Percentiles rank a stretch among this genome's conserved stretches.
phyloP scores from a whole-genome alignment of 306 rosid species.

The Gillenia trifoliata region DNA sequence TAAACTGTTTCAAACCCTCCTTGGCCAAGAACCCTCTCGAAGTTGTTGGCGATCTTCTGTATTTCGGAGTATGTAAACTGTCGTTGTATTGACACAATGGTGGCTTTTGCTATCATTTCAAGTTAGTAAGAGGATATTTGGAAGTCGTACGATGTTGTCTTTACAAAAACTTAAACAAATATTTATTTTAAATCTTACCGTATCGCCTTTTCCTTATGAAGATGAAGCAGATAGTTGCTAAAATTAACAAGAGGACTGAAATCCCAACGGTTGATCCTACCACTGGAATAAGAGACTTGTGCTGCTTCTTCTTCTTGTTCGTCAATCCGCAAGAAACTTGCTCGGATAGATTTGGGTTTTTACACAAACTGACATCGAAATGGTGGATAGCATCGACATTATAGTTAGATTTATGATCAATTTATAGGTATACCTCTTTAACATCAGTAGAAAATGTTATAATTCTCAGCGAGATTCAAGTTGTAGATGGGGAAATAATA shows the following conservation, averaged over 20 bases:
- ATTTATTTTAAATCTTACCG: neutral
- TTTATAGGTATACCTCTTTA: neutral
- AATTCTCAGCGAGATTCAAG: neutral
- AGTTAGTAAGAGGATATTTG: neutral
- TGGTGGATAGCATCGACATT: neutral
- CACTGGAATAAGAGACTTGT: constrained; percentile 26
- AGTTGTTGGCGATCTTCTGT: constrained; percentile 35
- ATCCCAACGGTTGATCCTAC: constrained; percentile 37
- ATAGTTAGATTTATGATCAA: neutral
- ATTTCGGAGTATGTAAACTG: constrained; percentile 40
- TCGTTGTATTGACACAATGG: constrained; percentile 24
- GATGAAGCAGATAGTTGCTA: constrained; percentile 6
- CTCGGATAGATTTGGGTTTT: constrained; percentile 28
- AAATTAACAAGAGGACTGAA: constrained; percentile 10
- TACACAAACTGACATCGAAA: constrained; percentile 21
- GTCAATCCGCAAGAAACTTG: constrained; percentile 29
- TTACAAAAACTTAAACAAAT: neutral
- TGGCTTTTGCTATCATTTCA: neutral
- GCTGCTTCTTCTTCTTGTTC: constrained; percentile 7
- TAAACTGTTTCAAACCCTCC: constrained; percentile 61
- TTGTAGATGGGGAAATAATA: neutral
- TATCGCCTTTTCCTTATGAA: constrained; percentile 11
- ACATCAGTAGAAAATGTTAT: neutral
- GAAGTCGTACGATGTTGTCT: neutral
- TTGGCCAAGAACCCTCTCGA: constrained; percentile 38